Evolutionary conservation across 495 filamentous ascomycete species (phyloP), one percentile per base, ranked within the genome.

Genomic region (Penicillium mononematosum): DNA sequence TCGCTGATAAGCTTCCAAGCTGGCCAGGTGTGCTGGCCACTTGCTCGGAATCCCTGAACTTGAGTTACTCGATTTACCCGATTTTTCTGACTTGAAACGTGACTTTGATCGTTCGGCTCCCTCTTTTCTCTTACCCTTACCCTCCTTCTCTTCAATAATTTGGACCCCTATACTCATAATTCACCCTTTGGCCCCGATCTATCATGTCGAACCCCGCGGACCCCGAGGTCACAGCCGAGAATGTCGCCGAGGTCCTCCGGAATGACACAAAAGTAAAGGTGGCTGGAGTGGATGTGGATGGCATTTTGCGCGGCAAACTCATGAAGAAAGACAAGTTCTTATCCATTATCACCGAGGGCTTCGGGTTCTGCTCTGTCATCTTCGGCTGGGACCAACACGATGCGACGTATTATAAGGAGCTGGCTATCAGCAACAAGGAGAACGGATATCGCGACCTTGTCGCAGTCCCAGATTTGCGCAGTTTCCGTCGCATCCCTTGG

Each of bases 371-470:
- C 78, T 93, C 89, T 4, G 91, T 97, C 53, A 83, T 98, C 36
- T 97, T 96, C 64, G 94, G 92, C 64, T 97, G 93, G 93, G 94
- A 98, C 62, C 96, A 96, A 90, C 93, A 97, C 73, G 94, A 98
- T 65, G 79, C 81, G 68, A 94, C 90, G 8, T 97, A 98, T 65
- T 85, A 84, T 67, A 77, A 80, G 53, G 92, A 97, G 72, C 82
- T 97, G 47, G 82, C 83, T 62, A 88, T 97, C 68, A 92, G 89
- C 75, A 97, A 96, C 71, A 88, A 89, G 68, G 86, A 91, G 60
- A 98, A 96, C 64, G 94, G 94, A 31, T 97, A 96, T 68, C 81
- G 88, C 45, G 94, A 98, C 69, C 70, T 98, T 20, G 80, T 97
- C 50, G 94, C 94, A 1, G 75, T 91, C 1, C 85, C 90, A 5